Evolutionary conservation across 495 filamentous ascomycete genomes (phyloP), one percentile per base, ranked within the genome.

Genomic region (Clavariopsis aquatica): DNA sequence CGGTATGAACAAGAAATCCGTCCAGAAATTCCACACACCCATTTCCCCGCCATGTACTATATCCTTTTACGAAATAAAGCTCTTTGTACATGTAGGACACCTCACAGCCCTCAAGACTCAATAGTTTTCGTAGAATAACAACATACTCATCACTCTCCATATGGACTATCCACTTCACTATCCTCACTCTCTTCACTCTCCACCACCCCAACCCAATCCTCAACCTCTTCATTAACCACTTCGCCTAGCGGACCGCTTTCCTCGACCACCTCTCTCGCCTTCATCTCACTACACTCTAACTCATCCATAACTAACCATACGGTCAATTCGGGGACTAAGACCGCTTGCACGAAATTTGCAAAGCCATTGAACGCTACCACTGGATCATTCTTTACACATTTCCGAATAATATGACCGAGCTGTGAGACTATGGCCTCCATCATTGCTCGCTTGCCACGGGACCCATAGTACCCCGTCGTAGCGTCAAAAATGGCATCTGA

Each of bases 391-490:
- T 82, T 73, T 9, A 88, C 84, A 46, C 87, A 77, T 62, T 84
- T 81, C 29, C 87, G 83, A 19, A 97, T 74, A 49, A 83, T 75
- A 2, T 81, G 72, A 8, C 84, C 81, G 58, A 93, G 86, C 26
- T 80, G 80, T 9, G 72, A 58, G 62, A 88, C 86, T 61, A 96
- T 82, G 51, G 82, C 80, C 62, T 92, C 85, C 34, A 83, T 69
- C 84, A 90, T 83, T 56, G 82, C 82, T 23, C 81, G 80, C 20
- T 89, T 79, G 0, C 94, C 94, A 55, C 88, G 81, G 1, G 87
- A 82, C 0, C 94, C 94, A 73, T 97, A 98, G 72, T 98, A 98
- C 0, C 94, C 94, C 27, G 87, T 86, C 2, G 77, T 83, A 46
- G 83, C 79, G 5, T 47, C 47, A 19, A 51, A 38, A 41, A 38